These are phyloP conservation scores for Penicillium canescens DNA, from an alignment of 495 filamentous ascomycete genomes.

Conservation along the genomic window DNA sequence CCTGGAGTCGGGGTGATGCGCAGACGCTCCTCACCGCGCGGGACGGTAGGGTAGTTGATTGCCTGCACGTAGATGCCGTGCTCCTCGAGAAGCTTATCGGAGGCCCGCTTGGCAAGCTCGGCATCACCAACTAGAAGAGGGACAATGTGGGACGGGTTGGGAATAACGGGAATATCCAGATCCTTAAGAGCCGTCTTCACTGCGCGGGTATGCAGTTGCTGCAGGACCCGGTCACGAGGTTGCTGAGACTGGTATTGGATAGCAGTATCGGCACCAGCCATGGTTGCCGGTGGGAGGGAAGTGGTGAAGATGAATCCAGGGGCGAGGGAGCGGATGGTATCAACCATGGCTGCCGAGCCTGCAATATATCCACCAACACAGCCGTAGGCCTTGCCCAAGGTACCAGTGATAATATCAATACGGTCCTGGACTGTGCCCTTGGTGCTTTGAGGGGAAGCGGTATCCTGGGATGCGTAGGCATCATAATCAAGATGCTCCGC, in stretches of 20 bases:
- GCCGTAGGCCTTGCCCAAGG: constrained; percentile 95
- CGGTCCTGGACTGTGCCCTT: constrained; percentile 91
- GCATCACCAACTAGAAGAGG: constrained; percentile 93
- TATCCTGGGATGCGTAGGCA: constrained; percentile 50
- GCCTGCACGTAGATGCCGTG: constrained; percentile 96
- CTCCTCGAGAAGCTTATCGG: constrained; percentile 81
- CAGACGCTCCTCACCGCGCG: constrained; percentile 91
- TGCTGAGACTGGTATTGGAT: constrained; percentile 89
- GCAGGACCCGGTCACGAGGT: constrained; percentile 80
- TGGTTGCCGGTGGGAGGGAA: constrained; percentile 90
- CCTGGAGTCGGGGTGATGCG: constrained; percentile 95
- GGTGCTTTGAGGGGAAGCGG: constrained; percentile 59
- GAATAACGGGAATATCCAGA: constrained; percentile 93
- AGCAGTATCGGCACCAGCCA: constrained; percentile 89
- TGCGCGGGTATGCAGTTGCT: constrained; percentile 92
- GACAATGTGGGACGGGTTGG: constrained; percentile 95
- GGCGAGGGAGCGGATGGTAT: constrained; percentile 92
- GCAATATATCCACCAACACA: constrained; percentile 98
- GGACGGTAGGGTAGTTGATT: constrained; percentile 98
- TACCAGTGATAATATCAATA: constrained; percentile 96
- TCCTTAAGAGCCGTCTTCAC: constrained; percentile 79
- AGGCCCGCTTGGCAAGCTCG: constrained; percentile 87
- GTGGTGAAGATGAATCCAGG: constrained; percentile 99
- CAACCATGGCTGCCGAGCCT: constrained; percentile 82
- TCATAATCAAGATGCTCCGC: constrained; percentile 97